A percentile compares a stretch with the other conserved stretches of the same genome.
These are phyloP conservation scores for Vaccinium macrocarpon DNA, from an alignment of 148 eudicot species.

Conservation along the genomic window DNA sequence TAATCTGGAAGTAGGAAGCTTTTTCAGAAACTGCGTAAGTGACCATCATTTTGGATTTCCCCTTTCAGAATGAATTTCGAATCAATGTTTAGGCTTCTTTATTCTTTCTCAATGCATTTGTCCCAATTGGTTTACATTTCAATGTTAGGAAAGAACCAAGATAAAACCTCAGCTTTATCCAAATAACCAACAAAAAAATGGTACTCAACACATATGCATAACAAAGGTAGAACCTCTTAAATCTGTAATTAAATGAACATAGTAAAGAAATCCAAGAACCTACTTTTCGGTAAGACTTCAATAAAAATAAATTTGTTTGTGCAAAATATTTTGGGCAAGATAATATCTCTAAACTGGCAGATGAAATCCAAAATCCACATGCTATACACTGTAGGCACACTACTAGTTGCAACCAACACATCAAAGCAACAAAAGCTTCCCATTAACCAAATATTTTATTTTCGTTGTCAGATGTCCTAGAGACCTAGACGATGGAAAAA, in stretches of 20 bases:
- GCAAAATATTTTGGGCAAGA: not conserved
- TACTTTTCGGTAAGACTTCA: not conserved
- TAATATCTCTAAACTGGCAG: not conserved
- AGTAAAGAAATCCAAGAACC: not conserved
- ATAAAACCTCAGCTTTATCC: not conserved
- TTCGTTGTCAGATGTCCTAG: not conserved
- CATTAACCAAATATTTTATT: not conserved
- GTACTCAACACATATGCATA: not conserved
- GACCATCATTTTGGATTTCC: not conserved
- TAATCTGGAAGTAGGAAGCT: not conserved
- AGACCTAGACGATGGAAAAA: not conserved
- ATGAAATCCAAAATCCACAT: not conserved
- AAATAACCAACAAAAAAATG: not conserved
- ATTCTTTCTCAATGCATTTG: not conserved
- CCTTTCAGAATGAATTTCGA: not conserved
- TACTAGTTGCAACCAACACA: not conserved
- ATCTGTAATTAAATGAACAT: not conserved
- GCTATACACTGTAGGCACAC: not conserved
- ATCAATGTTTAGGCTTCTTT: not conserved
- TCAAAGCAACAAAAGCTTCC: not conserved
- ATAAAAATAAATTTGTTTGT: not conserved
- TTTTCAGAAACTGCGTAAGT: not conserved
- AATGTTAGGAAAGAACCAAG: conserved; percentile 17
- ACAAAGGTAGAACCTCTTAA: not conserved
- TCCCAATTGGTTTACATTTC: not conserved